Evolutionary conservation across 257 asterid species (phyloP).

Genomic region (Osmanthus fragrans): DNA sequence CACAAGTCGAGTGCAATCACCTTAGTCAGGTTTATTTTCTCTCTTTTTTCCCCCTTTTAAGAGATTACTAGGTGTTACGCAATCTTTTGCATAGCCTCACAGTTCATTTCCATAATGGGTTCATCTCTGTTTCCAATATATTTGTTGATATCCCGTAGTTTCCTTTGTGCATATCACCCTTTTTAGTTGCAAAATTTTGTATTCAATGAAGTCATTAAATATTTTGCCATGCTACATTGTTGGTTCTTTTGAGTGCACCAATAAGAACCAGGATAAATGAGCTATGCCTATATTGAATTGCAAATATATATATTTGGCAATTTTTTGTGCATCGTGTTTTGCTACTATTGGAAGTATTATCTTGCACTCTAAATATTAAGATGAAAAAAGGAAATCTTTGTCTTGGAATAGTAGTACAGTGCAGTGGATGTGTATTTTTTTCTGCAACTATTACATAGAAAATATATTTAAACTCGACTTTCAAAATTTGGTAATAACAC

Average conservation of each 20-base stretch:
- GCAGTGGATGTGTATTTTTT: background rate
- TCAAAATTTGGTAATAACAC: background rate
- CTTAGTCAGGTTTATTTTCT: constrained; percentile 57
- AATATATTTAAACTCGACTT: background rate
- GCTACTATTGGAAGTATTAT: background rate
- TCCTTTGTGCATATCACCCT: background rate
- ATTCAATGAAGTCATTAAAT: background rate
- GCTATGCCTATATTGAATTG: background rate
- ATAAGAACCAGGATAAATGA: background rate
- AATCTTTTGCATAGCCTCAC: constrained; percentile 8
- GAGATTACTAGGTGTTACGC: background rate
- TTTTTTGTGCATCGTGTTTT: background rate
- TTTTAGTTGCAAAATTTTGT: background rate
- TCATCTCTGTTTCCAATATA: background rate
- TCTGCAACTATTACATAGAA: background rate
- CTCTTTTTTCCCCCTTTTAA: too few species aligned
- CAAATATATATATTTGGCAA: background rate
- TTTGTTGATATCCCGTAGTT: background rate
- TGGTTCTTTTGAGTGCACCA: background rate
- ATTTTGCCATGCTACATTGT: background rate
- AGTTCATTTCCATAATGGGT: background rate
- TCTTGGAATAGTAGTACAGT: background rate
- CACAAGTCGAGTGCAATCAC: constrained; percentile 45
- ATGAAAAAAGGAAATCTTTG: background rate
- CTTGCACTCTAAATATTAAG: background rate